Percentiles rank a stretch among this genome's conserved stretches.
Conservation (phyloP, 805 yeast species). For the Monosporozyma aerobia region DNA sequence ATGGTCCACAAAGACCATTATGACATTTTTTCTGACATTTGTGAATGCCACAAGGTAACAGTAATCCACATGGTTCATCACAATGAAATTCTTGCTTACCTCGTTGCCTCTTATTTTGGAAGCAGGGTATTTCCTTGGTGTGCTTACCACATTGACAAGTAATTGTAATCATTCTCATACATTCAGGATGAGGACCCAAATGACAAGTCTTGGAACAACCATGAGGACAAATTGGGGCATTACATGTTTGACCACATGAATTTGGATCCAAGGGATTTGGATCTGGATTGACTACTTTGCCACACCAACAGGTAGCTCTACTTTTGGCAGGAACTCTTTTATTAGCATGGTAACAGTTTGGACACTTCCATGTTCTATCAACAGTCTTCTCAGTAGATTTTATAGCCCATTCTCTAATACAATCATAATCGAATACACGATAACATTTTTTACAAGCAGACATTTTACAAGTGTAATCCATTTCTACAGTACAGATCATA, state of each 20-base stretch:
- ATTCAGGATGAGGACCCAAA: constrained; percentile 79
- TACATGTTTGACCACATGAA: constrained; percentile 82
- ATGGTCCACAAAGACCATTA: constrained; percentile 72
- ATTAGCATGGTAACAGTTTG: constrained; percentile 44
- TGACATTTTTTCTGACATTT: constrained; percentile 59
- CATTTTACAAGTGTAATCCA: constrained; percentile 52
- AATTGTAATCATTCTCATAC: constrained; percentile 66
- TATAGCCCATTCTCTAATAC: constrained; percentile 81
- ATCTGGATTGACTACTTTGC: constrained; percentile 59
- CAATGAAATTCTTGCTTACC: constrained; percentile 37
- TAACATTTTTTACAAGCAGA: constrained; percentile 78
- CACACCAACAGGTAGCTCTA: constrained; percentile 70
- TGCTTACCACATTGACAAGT: constrained; percentile 68
- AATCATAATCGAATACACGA: constrained; percentile 76
- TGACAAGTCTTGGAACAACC: constrained; percentile 71
- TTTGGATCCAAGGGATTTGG: constrained; percentile 58
- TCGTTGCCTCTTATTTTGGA: constrained; percentile 57
- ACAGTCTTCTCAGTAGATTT: constrained; percentile 59
- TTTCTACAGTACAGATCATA: constrained; percentile 78
- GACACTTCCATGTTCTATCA: constrained; percentile 73
- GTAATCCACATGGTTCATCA: constrained; percentile 47
- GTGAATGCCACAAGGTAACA: constrained; percentile 66
- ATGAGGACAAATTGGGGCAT: constrained; percentile 57
- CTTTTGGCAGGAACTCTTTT: constrained; percentile 47
- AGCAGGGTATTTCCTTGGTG: constrained; percentile 58